Evolutionary conservation across 2,329 filamentous ascomycete genomes (phyloP), one percentile per base, ranked within the genome.

Genomic region (Cladosporium sp.): DNA sequence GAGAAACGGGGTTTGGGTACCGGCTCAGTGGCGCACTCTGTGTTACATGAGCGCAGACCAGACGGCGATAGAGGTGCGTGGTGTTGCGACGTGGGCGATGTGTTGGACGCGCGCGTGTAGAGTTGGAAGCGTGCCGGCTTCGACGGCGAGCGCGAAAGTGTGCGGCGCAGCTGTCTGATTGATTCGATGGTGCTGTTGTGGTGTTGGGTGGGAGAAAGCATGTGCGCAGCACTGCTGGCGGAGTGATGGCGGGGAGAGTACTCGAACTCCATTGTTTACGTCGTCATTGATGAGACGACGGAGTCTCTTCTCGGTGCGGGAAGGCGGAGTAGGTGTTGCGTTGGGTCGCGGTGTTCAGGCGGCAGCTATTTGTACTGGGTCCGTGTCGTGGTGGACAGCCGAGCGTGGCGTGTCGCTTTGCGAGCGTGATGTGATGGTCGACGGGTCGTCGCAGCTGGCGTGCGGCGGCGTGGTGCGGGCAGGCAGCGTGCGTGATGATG

Each of bases 61-160:
- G 78, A 73, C 12, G 76, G 76, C 19, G 76, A 78, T 51, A 61
- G 57, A n/a, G 68, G 67, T 19, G 64, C 61, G 64, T 63, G 22
- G 65, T 63, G 59, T 75, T 70, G 51, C 72, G 66, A 54, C 11
- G 69, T 76, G 8, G 77, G 76, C 56, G 64, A 64, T 49, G 66
- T 63, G 51, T 76, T 74, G 15, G 77, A 75, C 60, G 79, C 75
- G 25, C 79, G 75, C 12, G 76, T 79, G 65, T 84, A 78, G 55
- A 95, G 78, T 59, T 84, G 82, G 72, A 94, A 93, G 67, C 83
- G 81, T 59, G 82, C 82, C 43, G 79, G 80, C 73, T 94, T 96
- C 34, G 93, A 96, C 11, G 93, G 93, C n/a, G 93, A 97, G 67
- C 92, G 85, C 59, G 92, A 97, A 63, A 97, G 81, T 25, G 93